Evolutionary conservation across 2,329 filamentous ascomycete genomes (phyloP).

Genomic region (Sporothrix pallida): DNA sequence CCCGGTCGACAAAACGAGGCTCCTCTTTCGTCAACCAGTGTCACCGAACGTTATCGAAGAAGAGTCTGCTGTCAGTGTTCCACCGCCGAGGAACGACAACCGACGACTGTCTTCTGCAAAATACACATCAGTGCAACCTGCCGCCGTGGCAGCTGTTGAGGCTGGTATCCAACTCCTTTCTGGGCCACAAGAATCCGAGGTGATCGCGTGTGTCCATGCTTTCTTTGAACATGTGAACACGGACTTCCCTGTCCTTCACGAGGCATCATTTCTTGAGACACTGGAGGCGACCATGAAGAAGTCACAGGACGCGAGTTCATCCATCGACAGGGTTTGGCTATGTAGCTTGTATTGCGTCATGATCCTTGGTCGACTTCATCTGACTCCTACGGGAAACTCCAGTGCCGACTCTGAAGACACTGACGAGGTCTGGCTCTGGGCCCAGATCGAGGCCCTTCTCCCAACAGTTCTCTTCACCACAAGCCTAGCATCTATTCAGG

Average conservation of each 20-base stretch:
- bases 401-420: slow-evolving; percentile 34
- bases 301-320: slow-evolving; percentile 34
- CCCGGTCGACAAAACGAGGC: slow-evolving; percentile 41
- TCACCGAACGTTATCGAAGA: neutral
- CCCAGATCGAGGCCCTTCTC: slow-evolving; percentile 48
- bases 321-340: slow-evolving; percentile 48
- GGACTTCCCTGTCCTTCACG: slow-evolving; percentile 51
- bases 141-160: neutral
- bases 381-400: too few relatives aligned
- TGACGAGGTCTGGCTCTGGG: slow-evolving; percentile 49
- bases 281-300: slow-evolving; percentile 46
- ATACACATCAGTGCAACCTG: neutral
- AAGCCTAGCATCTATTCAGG: slow-evolving; percentile 49
- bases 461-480: slow-evolving; percentile 52
- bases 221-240: slow-evolving; percentile 51
- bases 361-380: slow-evolving; percentile 46
- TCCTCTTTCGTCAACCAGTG: neutral
- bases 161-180: neutral
- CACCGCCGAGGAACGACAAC: neutral
- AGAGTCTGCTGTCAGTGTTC: neutral
- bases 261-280: slow-evolving; percentile 50
- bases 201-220: neutral
- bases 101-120: neutral
- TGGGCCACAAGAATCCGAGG: slow-evolving; percentile 3
- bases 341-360: slow-evolving; percentile 51